Conservation (phyloP, 441 rosid species). For the Gossypium aridum region DNA sequence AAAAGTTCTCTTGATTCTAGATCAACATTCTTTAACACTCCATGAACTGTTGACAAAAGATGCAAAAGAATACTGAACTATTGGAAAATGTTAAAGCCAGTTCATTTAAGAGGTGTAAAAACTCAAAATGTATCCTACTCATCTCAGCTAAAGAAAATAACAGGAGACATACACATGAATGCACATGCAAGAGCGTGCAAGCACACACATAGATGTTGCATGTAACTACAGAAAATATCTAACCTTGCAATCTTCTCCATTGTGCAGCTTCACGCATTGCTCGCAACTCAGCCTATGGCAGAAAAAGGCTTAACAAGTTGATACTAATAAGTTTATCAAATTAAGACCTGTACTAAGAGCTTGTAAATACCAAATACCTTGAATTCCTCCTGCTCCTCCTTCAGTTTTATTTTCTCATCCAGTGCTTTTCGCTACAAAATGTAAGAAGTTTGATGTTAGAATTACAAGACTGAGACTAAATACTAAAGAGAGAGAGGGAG, state of each 20-base stretch:
- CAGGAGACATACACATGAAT: background rate
- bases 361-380: constrained; percentile 46
- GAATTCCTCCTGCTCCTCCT: constrained; percentile 80
- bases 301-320: background rate
- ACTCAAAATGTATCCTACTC: background rate
- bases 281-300: constrained; percentile 59
- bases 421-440: constrained; percentile 63
- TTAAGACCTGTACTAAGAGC: constrained; percentile 1
- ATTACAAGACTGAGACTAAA: constrained; percentile 2
- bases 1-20: constrained; percentile 13
- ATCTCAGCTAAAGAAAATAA: background rate
- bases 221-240: constrained; percentile 2
- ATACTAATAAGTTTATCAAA: constrained; percentile 6
- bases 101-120: background rate
- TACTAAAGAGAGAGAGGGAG: background rate
- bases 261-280: constrained; percentile 94
- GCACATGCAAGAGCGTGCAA: background rate
- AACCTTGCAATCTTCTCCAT: constrained; percentile 92
- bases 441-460: constrained; percentile 1
- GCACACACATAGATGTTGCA: background rate
- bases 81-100: constrained; percentile 1
- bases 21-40: background rate
- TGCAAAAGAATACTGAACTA: background rate
- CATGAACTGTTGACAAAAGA: background rate
- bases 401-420: constrained; percentile 84